Conservation (phyloP, 345 rosid species). For the Fremontodendron californicum region DNA sequence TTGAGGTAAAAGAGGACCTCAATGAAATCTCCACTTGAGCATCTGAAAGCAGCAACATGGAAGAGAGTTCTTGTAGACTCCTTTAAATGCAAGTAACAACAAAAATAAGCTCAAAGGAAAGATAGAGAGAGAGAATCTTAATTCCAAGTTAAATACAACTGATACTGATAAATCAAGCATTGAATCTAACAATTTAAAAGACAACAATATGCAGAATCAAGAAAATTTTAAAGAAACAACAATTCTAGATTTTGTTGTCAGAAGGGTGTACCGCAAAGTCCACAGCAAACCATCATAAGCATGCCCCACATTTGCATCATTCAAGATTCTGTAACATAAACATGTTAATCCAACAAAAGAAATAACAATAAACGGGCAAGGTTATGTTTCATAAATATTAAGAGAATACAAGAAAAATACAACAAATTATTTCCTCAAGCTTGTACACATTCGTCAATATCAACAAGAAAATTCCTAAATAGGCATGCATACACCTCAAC, state of each 20-base stretch:
- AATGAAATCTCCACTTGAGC: constrained; percentile 32
- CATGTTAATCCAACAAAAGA: constrained; percentile 10
- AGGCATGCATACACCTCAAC: background rate
- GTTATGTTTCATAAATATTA: constrained; percentile 3
- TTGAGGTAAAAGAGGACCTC: constrained; percentile 28
- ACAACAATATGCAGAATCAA: background rate
- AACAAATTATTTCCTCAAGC: background rate
- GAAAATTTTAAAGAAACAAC: background rate
- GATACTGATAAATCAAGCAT: background rate
- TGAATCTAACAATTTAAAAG: background rate
- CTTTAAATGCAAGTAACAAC: constrained; percentile 40
- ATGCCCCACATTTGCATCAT: constrained; percentile 67
- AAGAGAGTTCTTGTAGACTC: constrained; percentile 78
- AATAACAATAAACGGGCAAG: constrained; percentile 8
- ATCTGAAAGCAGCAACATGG: constrained; percentile 36
- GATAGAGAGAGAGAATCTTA: background rate
- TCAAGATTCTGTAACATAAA: constrained; percentile 60
- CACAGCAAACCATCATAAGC: constrained; percentile 81
- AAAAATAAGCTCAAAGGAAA: constrained; percentile 13
- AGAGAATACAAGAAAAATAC: background rate
- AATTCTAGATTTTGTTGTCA: background rate
- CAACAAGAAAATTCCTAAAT: background rate
- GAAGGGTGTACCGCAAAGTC: constrained; percentile 69
- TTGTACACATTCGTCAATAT: background rate
- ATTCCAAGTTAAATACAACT: background rate